Evolutionary conservation across 495 filamentous ascomycete genomes (phyloP), one percentile per base, ranked within the genome.

Genomic region (Aspergillus bridgeri): DNA sequence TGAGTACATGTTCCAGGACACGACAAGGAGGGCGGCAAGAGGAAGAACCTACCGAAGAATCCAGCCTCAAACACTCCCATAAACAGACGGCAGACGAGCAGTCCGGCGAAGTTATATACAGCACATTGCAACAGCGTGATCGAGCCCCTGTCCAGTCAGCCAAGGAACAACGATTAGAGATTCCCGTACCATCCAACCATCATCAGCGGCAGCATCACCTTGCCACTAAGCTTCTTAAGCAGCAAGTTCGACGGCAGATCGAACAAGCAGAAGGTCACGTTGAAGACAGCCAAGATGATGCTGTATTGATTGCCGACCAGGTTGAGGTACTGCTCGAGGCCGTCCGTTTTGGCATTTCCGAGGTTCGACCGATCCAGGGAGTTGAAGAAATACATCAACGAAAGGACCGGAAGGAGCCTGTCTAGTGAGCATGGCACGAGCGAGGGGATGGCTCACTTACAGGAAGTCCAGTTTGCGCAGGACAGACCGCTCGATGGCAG

Each of bases 261-360:
- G 45, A 77, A 81, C 13, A 86, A 54, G 42, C 85, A 81, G 57
- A 86, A 88, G n/a, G 86, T 85, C 22, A 88, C 74, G 65, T 84
- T 86, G 74, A 88, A 88, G 49, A 88, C 79, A 17, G 74, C 75
- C 29, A 88, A 65, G 18, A 87, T 79, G 42, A 78, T 78, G 61
- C 86, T 86, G 66, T 88, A 88, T 55, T 87, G 79, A 48, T 80
- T 78, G 7, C 69, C 63, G 24, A 71, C 66, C 64, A 88, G 79
- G 24, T 71, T 56, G n/a, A 83, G 57, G 62, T 83, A 54, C 2
- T 70, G 60, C 49, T 74, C 66, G 25, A 76, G 67, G 46, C 77
- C 76, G 60, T 72, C 81, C 0, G 84, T 86, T 65, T 87, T 82
- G 8, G 85, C 84, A 56, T 88, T 87, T 51, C 81, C 79, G 15